These are phyloP conservation scores for Aureobasidium sp. DNA, from an alignment of 2,329 filamentous ascomycete genomes.

Conservation along the genomic window DNA sequence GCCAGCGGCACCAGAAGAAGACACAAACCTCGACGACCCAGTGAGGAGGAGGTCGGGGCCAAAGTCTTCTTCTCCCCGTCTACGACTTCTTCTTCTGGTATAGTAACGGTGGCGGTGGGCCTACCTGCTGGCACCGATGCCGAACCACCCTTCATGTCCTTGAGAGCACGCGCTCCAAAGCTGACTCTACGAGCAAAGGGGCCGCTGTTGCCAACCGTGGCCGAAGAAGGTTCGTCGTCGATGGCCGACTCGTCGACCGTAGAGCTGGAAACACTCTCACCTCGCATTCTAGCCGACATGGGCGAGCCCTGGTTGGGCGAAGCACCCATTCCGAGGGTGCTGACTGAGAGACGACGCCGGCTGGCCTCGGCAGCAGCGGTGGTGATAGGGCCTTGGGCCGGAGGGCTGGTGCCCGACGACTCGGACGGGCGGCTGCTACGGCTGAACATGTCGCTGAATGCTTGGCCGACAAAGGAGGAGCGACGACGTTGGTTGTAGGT, in stretches of 20 bases:
- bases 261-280: conserved; percentile 38
- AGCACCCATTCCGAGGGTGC: conserved; percentile 41
- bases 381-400: conserved; percentile 39
- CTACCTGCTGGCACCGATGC: conserved; percentile 53
- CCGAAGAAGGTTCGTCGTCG: conserved; percentile 45
- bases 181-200: conserved; percentile 82
- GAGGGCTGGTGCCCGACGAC: conserved; percentile 17
- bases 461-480: conserved; percentile 42
- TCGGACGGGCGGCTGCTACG: conserved; percentile 27
- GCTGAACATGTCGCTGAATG: conserved; percentile 43
- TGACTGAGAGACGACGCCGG: conserved; percentile 43
- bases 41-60: conserved; percentile 28
- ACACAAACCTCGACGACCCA: conserved; percentile 27
- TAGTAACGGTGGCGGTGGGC: conserved; percentile 39
- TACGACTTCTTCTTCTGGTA: conserved; percentile 16
- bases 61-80: conserved; percentile 18
- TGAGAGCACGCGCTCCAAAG: conserved; percentile 75
- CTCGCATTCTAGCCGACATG: conserved; percentile 36
- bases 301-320: conserved; percentile 39
- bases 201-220: conserved; percentile 54
- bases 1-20: conserved; percentile 41
- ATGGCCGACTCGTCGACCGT: conserved; percentile 45
- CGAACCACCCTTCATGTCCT: conserved; percentile 61
- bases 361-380: conserved; percentile 44
- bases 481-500: conserved; percentile 34